A percentile compares a stretch with the other conserved stretches of the same genome.
phyloP scores from a whole-genome alignment of 306 rosid species.

The Cicer judaicum region DNA sequence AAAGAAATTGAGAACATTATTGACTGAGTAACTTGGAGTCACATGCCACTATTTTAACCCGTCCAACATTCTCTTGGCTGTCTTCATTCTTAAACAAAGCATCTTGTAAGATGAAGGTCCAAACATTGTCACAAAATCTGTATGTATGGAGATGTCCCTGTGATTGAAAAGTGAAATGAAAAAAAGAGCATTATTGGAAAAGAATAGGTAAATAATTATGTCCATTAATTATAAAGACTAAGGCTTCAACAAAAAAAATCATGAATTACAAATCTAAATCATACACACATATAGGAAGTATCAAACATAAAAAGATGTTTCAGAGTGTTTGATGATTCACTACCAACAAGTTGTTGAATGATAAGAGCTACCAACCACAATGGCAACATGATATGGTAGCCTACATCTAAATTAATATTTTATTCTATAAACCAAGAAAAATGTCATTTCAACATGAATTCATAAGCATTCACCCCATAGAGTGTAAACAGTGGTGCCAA shows the following conservation, averaged over 20 bases:
- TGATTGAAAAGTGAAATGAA: conserved; percentile 19
- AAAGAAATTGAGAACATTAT: conserved; percentile 47
- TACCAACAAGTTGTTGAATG: neutral
- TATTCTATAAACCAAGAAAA: conserved; percentile 4
- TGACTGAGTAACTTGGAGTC: conserved; percentile 91
- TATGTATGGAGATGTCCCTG: conserved; percentile 99
- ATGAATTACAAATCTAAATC: conserved; percentile 13
- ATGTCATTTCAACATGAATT: conserved; percentile 17
- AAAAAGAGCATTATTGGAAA: neutral
- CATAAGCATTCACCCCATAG: neutral
- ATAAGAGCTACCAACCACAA: neutral
- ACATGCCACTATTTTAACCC: conserved; percentile 94
- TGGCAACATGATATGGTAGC: conserved; percentile 21
- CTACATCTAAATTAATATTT: neutral
- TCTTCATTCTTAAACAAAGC: conserved; percentile 77
- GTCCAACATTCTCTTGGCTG: conserved; percentile 61
- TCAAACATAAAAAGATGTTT: conserved; percentile 25
- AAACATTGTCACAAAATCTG: conserved; percentile 93
- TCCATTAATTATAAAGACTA: conserved; percentile 18
- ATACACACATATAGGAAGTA: neutral
- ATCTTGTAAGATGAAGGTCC: conserved; percentile 92
- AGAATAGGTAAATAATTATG: conserved; percentile 5
- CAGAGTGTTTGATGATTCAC: conserved; percentile 1
- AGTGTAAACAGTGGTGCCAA: neutral
- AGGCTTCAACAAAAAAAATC: conserved; percentile 9